Evolutionary conservation across 2,329 filamentous ascomycete genomes (phyloP).

Genomic region (Fusarium sp.): DNA sequence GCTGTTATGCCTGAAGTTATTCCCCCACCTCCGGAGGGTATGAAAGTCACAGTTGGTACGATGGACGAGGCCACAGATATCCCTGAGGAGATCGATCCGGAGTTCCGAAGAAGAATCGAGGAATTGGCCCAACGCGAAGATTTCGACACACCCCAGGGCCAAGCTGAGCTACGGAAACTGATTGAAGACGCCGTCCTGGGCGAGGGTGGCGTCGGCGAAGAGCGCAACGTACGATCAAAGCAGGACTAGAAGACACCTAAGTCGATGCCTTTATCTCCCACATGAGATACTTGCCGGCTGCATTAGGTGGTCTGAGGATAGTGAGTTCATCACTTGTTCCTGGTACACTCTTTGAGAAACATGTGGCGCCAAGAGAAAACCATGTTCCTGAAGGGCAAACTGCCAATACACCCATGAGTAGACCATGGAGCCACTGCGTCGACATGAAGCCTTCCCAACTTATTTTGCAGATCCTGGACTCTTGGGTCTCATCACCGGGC

Average conservation of each 20-base stretch:
- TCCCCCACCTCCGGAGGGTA: constrained; percentile 77
- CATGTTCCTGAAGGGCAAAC: constrained; percentile 60
- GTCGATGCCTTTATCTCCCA: constrained; percentile 67
- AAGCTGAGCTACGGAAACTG: constrained; percentile 80
- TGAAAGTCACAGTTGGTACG: constrained; percentile 81
- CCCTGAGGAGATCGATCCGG: constrained; percentile 76
- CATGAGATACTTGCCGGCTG: constrained; percentile 65
- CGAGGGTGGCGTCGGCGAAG: constrained; percentile 69
- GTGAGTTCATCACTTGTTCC: constrained; percentile 62
- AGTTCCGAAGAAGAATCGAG: constrained; percentile 87
- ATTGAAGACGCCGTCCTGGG: constrained; percentile 83
- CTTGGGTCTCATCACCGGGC: constrained; percentile 54
- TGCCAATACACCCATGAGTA: constrained; percentile 59
- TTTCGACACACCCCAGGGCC: constrained; percentile 83
- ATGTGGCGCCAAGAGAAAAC: constrained; percentile 66
- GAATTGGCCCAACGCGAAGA: constrained; percentile 86
- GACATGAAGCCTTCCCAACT: constrained; percentile 70
- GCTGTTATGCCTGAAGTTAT: constrained; percentile 54
- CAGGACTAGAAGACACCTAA: constrained; percentile 59
- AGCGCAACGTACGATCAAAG: constrained; percentile 72
- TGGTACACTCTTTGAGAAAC: constrained; percentile 59
- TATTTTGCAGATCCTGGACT: constrained; percentile 59
- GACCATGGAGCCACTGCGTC: constrained; percentile 61
- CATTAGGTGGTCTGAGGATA: constrained; percentile 62
- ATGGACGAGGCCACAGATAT: constrained; percentile 72